phyloP scores from a whole-genome alignment of 228 moss, liverwort and hornwort genomes.

The Sphagnum fallax region DNA sequence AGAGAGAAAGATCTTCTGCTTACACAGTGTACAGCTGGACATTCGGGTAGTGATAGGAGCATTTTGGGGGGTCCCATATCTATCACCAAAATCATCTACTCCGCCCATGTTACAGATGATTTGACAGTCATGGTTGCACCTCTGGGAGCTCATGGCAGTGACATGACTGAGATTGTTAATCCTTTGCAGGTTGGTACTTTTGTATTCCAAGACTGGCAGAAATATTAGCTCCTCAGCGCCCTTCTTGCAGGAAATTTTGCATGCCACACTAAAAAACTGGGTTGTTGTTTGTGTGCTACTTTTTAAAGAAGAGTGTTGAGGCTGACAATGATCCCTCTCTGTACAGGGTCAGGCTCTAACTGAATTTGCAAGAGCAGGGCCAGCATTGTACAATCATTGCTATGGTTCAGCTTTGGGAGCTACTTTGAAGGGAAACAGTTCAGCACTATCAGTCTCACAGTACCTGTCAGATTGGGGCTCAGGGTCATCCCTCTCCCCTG shows the following conservation, averaged over 20 bases:
- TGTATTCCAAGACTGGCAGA: neutral
- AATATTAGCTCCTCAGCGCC: too few relatives aligned
- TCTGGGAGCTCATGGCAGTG: constrained; percentile 58
- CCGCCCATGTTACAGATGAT: constrained; percentile 69
- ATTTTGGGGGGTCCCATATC: constrained; percentile 69
- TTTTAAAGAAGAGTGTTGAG: neutral
- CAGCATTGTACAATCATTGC: constrained; percentile 71
- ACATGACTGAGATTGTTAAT: constrained; percentile 79
- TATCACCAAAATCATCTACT: constrained; percentile 76
- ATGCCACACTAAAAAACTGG: neutral
- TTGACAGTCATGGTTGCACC: constrained; percentile 67
- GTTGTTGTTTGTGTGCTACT: neutral
- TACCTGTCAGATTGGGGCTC: constrained; percentile 82
- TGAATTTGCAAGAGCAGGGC: constrained; percentile 70
- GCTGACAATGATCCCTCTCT: neutral
- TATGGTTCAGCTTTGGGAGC: constrained; percentile 80
- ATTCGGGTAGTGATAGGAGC: constrained; percentile 52
- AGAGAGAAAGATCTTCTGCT: constrained; percentile 75
- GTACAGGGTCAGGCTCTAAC: constrained; percentile 78
- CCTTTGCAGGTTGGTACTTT: constrained; percentile 74
- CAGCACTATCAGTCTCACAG: constrained; percentile 72
- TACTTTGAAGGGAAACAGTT: constrained; percentile 54
- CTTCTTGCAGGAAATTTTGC: neutral
- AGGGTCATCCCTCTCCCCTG: constrained; percentile 18
- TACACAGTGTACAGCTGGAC: constrained; percentile 81